Evolutionary conservation across 163 green algal genomes (phyloP).

Genomic region (Coccomyxa subellipsoidea): DNA sequence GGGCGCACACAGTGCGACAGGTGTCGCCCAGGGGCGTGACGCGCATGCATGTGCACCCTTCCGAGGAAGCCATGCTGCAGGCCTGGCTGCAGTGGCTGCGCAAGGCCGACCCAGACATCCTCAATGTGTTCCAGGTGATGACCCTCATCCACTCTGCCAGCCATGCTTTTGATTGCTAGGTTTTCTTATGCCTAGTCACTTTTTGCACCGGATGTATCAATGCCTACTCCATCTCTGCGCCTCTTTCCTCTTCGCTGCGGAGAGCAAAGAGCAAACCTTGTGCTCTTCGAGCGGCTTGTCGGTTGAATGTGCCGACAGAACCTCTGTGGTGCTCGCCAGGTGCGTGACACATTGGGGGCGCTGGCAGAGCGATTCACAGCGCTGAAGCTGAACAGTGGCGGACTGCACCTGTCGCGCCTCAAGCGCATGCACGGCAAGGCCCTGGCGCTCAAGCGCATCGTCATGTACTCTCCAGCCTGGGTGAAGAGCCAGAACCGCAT

Average conservation of each 20-base stretch:
- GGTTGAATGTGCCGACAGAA: no score
- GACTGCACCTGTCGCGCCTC: conserved; percentile 38
- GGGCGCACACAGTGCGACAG: background rate
- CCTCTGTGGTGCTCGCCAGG: conserved; percentile 15
- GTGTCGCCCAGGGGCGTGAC: conserved; percentile 10
- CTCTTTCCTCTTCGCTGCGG: no score
- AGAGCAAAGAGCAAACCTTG: no score
- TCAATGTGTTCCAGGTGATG: conserved; percentile 58
- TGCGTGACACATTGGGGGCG: conserved; percentile 59
- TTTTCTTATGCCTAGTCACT: no score
- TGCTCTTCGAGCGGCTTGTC: no score
- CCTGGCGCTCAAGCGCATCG: conserved; percentile 43
- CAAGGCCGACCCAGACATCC: conserved; percentile 54
- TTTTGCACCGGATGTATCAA: no score
- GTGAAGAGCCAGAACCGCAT: conserved; percentile 76
- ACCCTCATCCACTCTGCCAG: no score
- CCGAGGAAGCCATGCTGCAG: conserved; percentile 40
- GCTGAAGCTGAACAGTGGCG: conserved; percentile 40
- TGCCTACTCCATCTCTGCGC: no score
- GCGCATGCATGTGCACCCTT: conserved; percentile 29
- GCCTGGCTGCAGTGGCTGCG: conserved; percentile 45
- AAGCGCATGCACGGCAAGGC: background rate
- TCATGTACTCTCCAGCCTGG: conserved; percentile 66
- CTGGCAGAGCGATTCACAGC: conserved; percentile 48
- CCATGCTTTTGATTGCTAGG: no score